Evolutionary conservation across 495 filamentous ascomycete genomes (phyloP).

Genomic region (Xanthoparmelia taractica): DNA sequence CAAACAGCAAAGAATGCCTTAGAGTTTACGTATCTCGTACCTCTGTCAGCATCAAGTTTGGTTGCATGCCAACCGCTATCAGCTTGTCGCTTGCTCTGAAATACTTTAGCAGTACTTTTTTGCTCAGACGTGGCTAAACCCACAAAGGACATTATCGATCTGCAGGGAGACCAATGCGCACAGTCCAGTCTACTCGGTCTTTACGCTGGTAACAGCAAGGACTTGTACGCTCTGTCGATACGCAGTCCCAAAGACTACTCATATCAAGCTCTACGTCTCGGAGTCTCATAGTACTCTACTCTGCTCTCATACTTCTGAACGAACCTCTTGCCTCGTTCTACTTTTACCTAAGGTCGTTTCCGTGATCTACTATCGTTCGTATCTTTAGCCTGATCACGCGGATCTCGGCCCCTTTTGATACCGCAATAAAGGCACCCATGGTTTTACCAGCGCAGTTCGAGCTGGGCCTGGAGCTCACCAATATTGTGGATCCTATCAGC

Average conservation of each 20-base stretch:
- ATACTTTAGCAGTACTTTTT: background rate
- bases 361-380: background rate
- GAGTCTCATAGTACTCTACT: too few species aligned
- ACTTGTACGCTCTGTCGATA: background rate
- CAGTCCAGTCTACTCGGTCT: background rate
- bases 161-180: background rate
- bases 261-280: too few species aligned
- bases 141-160: background rate
- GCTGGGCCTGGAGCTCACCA: slow-evolving; percentile 19
- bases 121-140: background rate
- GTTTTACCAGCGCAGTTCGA: slow-evolving; percentile 13
- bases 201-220: background rate
- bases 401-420: background rate
- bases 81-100: background rate
- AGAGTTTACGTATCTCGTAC: too few species aligned
- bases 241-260: too few species aligned
- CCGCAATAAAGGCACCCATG: background rate
- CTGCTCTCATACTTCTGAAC: too few species aligned
- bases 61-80: background rate
- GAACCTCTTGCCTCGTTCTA: too few species aligned
- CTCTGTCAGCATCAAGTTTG: background rate
- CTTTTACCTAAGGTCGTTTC: background rate
- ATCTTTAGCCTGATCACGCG: too few species aligned
- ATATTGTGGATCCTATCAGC: slow-evolving; percentile 17
- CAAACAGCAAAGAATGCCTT: too few species aligned